phyloP scores from a whole-genome alignment of 345 rosid species.

The Gossypium ekmanianum region DNA sequence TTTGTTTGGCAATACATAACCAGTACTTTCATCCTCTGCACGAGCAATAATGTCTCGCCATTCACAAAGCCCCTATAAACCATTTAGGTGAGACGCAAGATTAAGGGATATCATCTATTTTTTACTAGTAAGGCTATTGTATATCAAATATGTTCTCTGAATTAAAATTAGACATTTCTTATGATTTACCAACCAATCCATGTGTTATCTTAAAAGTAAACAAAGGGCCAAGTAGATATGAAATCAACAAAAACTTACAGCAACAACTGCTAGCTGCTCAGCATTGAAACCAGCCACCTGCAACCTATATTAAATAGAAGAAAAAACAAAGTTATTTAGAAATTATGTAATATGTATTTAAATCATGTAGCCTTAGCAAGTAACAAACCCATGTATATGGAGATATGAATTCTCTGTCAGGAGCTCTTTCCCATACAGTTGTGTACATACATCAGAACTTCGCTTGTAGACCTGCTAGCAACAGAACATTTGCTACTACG shows the following conservation, averaged over 20 bases:
- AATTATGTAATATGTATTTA: neutral
- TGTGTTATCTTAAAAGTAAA: neutral
- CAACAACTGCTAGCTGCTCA: constrained; percentile 76
- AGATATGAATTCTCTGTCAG: constrained; percentile 69
- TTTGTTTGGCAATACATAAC: constrained; percentile 83
- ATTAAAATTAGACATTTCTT: neutral
- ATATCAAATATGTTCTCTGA: neutral
- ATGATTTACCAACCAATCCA: neutral
- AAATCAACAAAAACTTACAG: constrained; percentile 44
- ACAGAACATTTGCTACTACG: constrained; percentile 10
- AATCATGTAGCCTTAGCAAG: neutral
- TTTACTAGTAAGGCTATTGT: neutral
- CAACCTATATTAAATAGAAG: constrained; percentile 46
- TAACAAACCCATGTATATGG: constrained; percentile 67
- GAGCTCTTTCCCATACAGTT: constrained; percentile 85
- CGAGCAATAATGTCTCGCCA: constrained; percentile 91
- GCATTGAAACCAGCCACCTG: constrained; percentile 57
- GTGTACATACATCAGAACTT: constrained; percentile 71
- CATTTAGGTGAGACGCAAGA: constrained; percentile 11
- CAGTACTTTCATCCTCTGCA: constrained; percentile 86
- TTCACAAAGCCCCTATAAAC: constrained; percentile 68
- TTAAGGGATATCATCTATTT: neutral
- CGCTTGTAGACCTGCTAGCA: constrained; percentile 74
- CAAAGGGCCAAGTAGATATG: neutral
- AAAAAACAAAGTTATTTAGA: constrained; percentile 20